These are phyloP conservation scores for Decorospora gaudefroyi DNA, from an alignment of 2,329 filamentous ascomycete genomes.

Conservation along the genomic window DNA sequence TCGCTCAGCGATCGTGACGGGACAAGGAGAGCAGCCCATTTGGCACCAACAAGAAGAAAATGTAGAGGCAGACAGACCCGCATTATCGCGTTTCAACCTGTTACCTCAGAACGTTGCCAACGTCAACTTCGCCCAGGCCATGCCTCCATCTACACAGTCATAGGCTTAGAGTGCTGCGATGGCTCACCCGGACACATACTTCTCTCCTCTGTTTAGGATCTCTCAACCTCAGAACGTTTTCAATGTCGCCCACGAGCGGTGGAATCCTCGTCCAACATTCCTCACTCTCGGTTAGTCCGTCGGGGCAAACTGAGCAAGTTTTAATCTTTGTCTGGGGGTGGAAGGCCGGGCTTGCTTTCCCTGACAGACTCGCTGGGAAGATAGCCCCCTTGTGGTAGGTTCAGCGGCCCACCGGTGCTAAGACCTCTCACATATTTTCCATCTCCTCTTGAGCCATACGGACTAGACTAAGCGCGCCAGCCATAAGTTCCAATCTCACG, in stretches of 20 bases:
- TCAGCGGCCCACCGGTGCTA: slow-evolving; percentile 11
- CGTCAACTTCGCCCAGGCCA: too few species aligned
- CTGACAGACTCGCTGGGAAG: slow-evolving; percentile 11
- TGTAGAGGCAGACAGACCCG: too few species aligned
- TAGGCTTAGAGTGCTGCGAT: too few species aligned
- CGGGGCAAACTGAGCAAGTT: neutral
- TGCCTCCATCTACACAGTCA: too few species aligned
- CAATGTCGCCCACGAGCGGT: neutral
- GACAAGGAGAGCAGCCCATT: too few species aligned
- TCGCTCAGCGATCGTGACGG: too few species aligned
- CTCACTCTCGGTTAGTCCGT: neutral
- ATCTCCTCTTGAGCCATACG: neutral
- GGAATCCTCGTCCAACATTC: neutral
- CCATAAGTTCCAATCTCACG: neutral
- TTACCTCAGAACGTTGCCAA: too few species aligned
- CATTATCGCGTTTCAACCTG: too few species aligned
- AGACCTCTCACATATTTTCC: slow-evolving; percentile 11
- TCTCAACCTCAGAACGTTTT: too few species aligned
- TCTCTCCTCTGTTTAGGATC: too few species aligned
- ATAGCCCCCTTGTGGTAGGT: slow-evolving; percentile 14
- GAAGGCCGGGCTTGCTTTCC: neutral
- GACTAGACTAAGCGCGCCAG: neutral
- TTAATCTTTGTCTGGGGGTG: neutral
- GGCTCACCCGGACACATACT: too few species aligned
- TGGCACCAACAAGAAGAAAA: too few species aligned